Base-by-base conservation (phyloP, 2,329 filamentous ascomycete genomes). In the Diaporthe velutina region DNA sequence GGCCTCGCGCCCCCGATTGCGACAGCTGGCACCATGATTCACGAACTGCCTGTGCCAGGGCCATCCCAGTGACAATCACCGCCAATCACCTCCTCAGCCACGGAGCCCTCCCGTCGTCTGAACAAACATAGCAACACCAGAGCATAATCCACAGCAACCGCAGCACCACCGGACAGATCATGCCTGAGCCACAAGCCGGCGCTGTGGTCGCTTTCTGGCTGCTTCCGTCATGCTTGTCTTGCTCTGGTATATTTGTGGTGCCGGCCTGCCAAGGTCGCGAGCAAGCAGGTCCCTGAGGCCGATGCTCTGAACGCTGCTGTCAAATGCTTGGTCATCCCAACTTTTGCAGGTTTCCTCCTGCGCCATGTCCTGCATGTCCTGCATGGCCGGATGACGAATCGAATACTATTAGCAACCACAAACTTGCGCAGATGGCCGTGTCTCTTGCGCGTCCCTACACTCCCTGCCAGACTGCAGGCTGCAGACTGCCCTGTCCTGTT, bases 11-110 rank as follows among this genome's bases (percentile, higher is more conserved):
- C n/a, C n/a, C 40, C 61, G n/a, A 35, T 33, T 64, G 60, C 60
- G 40, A 64, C 42, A 30, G 33, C 42, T 67, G 42, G 61, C 42
- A 42, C n/a, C 64, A 67, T 52, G 64, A 67, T 67, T 67, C 64
- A 67, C 64, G 64, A 67, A 52, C 45, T 12, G 64, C 30, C 30
- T 67, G 64, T 35, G 64, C n/a, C 45, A 40, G 42, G 64, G 64
- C 64, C 52, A 67, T 38, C 64, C 64, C 45, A 17, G 64, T 17
- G 45, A 25, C 22, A 45, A 67, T 52, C 64, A 25, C 45, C 45
- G 64, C 64, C 45, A 67, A 67, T 67, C 64, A 67, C 30, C 45
- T 38, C 22, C 61, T 52, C 45, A 67, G 64, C 64, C 61, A 67
- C 61, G 10, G 2, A 25, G 61, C 6, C 61, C 61, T 67, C 45